Percentiles rank a stretch among this genome's conserved stretches.
phyloP scores from a whole-genome alignment of 2,329 filamentous ascomycete genomes.

The Penicillium frequentans region DNA sequence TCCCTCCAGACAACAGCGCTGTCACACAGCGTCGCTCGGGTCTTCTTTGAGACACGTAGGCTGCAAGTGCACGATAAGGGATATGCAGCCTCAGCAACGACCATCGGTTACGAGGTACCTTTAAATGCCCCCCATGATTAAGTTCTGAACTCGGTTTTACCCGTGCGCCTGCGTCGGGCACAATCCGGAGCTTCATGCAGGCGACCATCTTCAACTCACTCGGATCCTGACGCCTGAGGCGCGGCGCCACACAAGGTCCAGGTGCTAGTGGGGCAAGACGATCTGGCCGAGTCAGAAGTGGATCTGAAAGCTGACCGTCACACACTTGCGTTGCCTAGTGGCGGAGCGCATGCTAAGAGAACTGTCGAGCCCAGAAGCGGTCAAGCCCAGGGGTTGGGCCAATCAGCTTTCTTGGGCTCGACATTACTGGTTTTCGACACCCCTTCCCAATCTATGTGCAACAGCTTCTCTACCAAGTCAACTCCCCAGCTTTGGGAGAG shows the following conservation, averaged over 20 bases:
- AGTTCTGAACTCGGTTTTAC: slow-evolving; percentile 14
- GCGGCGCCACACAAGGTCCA: slow-evolving; percentile 22
- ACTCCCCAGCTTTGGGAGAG: not conserved
- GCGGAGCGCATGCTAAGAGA: not conserved
- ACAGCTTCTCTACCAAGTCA: not conserved
- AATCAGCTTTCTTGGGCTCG: not conserved
- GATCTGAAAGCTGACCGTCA: slow-evolving; percentile 4
- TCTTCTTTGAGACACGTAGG: not conserved
- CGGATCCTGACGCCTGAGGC: slow-evolving; percentile 17
- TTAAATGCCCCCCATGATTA: not conserved
- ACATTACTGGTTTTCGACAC: not conserved
- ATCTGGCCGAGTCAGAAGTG: slow-evolving; percentile 1
- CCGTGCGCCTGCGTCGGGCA: slow-evolving; percentile 17
- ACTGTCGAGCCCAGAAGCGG: slow-evolving; percentile 6
- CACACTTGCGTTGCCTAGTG: slow-evolving; percentile 1
- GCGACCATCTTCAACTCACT: slow-evolving; percentile 9
- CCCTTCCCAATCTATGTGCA: slow-evolving; percentile 1
- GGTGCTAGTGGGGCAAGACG: slow-evolving; percentile 13
- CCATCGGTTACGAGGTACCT: slow-evolving; percentile 4
- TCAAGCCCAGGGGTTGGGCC: slow-evolving; percentile 12
- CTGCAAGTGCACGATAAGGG: slow-evolving; percentile 1
- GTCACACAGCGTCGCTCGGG: not conserved
- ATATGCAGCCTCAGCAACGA: slow-evolving; percentile 2
- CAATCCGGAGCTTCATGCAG: slow-evolving; percentile 14
- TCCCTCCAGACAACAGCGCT: not conserved